Evolutionary conservation across 2,329 filamentous ascomycete species (phyloP).

Genomic region (Diaporthe sp.): DNA sequence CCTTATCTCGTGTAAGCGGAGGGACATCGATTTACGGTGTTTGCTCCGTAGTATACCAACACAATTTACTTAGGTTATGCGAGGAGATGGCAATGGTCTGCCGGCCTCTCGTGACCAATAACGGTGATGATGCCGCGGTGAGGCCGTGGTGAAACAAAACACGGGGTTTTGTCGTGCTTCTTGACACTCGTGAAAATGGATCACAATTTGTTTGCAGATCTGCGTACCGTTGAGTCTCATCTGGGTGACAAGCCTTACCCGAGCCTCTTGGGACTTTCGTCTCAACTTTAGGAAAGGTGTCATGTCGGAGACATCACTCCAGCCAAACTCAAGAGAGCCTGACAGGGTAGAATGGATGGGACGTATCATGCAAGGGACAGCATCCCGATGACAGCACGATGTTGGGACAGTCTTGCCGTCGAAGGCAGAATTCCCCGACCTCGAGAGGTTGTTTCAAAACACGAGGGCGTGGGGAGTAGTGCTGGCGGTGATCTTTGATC

Average conservation of each 20-base stretch:
- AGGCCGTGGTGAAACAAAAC: conserved; percentile 22
- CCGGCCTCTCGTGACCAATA: background rate
- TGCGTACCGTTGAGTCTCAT: conserved; percentile 29
- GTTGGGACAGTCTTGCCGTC: background rate
- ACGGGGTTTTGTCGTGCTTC: conserved; percentile 10
- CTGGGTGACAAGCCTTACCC: conserved; percentile 29
- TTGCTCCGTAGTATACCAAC: background rate
- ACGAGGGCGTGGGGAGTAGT: background rate
- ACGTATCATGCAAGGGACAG: conserved; percentile 1
- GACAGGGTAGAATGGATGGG: conserved; percentile 11
- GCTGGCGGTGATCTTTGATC: conserved; percentile 27
- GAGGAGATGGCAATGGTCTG: background rate
- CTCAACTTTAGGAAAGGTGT: conserved; percentile 18
- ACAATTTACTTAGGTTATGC: background rate
- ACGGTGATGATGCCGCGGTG: background rate
- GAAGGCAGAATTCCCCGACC: background rate
- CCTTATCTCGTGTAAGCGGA: background rate
- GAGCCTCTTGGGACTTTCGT: conserved; percentile 21
- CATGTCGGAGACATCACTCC: conserved; percentile 21
- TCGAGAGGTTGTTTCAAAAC: conserved; percentile 24
- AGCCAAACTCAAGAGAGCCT: background rate
- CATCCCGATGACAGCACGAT: background rate
- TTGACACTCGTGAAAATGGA: conserved; percentile 15
- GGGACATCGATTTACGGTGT: background rate
- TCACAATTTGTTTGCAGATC: conserved; percentile 17